Base-by-base conservation (phyloP, 2,329 filamentous ascomycete genomes). In the Colletotrichum tamarilloi region DNA sequence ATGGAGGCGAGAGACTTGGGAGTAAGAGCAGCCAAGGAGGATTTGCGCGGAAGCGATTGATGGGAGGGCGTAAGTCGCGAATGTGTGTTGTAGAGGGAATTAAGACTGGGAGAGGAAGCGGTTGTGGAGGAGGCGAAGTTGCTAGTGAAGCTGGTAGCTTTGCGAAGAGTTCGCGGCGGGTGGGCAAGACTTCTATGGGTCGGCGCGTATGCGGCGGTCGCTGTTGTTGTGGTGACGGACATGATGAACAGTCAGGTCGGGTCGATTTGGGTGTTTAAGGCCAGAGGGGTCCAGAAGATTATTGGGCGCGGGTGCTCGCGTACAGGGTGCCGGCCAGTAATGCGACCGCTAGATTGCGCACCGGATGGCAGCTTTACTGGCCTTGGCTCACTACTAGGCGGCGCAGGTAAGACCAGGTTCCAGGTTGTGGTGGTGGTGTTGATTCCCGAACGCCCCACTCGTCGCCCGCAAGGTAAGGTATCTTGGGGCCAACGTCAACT, bases 11-110 rank as follows among this genome's bases (percentile, higher is more conserved):
- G 86, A 30, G 90, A 90, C 78, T 85, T 85, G 74, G 86, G 85
- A 64, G 92, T 94, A 76, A 95, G 87, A 62, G 92, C 91, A 74
- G 91, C 92, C 75, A 94, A 85, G 62, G 92, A 95, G 73, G 88
- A 87, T 85, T 95, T 95, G 79, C 93, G 91, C 78, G 89, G 87
- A 76, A 92, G 85, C 72, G 87, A 85, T 5, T 73, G 67, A 42
- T 68, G 60, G 14, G 73, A 65, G 35, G 84, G 83, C 60, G 80
- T 80, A 53, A 87, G 84, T 75, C 85, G 85, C 63, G 87, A 86
- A 76, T 88, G 87, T 8, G 84, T 81, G 55, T 83, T 81, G 80
- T 88, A 90, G 52, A 87, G 80, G 30, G 84, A 82, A 78, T 87
- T 87, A 74, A 92, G 84, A 77, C 92, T 91, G 12, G 90, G 90